phyloP scores from a whole-genome alignment of 2,329 filamentous ascomycete genomes.

The Botryotinia globosa region DNA sequence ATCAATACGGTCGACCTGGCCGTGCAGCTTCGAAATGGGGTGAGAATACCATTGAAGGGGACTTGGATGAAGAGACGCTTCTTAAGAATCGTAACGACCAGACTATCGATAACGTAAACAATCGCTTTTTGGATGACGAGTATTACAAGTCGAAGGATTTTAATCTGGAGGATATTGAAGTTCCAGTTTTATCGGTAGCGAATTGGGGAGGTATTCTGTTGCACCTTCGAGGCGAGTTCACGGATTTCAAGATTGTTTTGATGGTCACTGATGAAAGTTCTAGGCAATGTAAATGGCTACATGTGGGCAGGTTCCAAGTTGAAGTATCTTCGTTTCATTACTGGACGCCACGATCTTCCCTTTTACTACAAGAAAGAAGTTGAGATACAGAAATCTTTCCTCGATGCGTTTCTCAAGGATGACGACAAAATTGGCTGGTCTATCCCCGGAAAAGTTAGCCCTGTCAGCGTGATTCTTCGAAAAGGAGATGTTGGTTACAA shows the following conservation, averaged over 20 bases:
- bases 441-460: constrained; percentile 53
- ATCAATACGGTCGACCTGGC: not conserved
- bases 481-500: constrained; percentile 60
- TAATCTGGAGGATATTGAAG: not conserved
- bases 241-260: not conserved
- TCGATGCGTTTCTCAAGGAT: constrained; percentile 69
- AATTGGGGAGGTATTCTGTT: not conserved
- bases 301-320: constrained; percentile 60
- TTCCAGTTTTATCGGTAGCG: not conserved
- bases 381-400: constrained; percentile 63
- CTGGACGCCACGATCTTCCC: constrained; percentile 67
- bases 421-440: constrained; percentile 63
- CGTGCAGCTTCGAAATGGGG: not conserved
- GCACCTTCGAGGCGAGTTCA: not conserved
- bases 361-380: constrained; percentile 71
- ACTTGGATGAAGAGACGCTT: not conserved
- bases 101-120: not conserved
- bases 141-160: not conserved
- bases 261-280: not conserved
- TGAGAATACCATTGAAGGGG: not conserved
- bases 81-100: not conserved
- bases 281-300: not conserved
- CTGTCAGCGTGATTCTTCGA: constrained; percentile 59
- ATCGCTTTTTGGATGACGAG: not conserved
- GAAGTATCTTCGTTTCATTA: constrained; percentile 69